These are phyloP conservation scores for Bretschneidera sinensis DNA, from an alignment of 345 rosid species.

Conservation along the genomic window DNA sequence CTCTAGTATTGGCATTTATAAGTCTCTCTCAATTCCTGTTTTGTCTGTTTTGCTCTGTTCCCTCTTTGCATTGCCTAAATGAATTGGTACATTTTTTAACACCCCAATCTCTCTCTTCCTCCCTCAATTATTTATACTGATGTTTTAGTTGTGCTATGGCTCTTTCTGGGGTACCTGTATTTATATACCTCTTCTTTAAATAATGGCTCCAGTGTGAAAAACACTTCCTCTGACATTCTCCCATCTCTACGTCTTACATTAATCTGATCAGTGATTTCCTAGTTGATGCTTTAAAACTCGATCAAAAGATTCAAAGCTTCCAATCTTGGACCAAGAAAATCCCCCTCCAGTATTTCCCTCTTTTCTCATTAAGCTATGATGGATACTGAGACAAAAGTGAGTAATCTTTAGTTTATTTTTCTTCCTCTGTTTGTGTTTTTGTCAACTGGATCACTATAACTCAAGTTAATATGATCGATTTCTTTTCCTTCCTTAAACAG, in stretches of 20 bases:
- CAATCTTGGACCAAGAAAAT: too few species aligned
- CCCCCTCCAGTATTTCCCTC: too few species aligned
- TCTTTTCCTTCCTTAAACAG: not conserved
- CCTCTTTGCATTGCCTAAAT: not conserved
- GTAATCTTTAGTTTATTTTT: not conserved
- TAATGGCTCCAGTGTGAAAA: not conserved
- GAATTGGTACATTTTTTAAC: too few species aligned
- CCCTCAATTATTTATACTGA: too few species aligned
- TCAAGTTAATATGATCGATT: not conserved
- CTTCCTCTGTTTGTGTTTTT: not conserved
- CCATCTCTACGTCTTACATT: too few species aligned
- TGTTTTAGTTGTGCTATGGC: too few species aligned
- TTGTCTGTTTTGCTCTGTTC: constrained; percentile 5
- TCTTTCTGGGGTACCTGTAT: not conserved
- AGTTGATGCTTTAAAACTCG: not conserved
- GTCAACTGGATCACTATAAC: not conserved
- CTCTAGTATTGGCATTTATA: not conserved
- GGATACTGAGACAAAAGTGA: not conserved
- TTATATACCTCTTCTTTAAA: not conserved
- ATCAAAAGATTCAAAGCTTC: not conserved
- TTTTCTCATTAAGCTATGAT: too few species aligned
- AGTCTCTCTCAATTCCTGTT: not conserved
- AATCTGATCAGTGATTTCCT: not conserved
- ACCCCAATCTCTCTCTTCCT: too few species aligned
- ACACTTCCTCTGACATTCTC: not conserved